Conservation (phyloP, 257 asterid genomes). For the Marsdenia floribunda region DNA sequence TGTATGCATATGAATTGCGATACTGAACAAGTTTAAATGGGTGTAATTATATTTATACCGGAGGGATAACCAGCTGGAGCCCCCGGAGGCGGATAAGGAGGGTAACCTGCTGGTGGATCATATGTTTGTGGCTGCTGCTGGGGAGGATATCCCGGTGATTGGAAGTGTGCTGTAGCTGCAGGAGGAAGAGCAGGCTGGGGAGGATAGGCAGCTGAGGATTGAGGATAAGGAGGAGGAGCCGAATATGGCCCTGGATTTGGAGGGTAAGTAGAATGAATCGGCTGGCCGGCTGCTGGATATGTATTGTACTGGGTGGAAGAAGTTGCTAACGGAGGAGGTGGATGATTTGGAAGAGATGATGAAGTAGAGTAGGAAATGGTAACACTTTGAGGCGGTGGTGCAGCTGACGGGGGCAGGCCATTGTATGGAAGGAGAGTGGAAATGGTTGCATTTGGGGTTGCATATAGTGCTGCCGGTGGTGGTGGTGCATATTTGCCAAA, state of each 20-base stretch:
- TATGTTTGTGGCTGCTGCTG: not conserved
- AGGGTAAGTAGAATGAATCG: conserved; percentile 1
- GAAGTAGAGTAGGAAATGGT: conserved; percentile 2
- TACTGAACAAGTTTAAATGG: not conserved
- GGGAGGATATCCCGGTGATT: not conserved
- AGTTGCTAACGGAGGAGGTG: not conserved
- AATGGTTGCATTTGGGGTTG: conserved; percentile 26
- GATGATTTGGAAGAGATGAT: conserved; percentile 7
- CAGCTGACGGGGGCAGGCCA: conserved; percentile 16
- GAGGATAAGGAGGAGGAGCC: not conserved
- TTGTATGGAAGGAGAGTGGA: conserved; percentile 27
- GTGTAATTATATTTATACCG: conserved; percentile 15
- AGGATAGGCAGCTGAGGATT: conserved; percentile 4
- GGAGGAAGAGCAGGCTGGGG: conserved; percentile 9
- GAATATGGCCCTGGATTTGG: conserved; percentile 1
- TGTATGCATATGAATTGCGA: not conserved
- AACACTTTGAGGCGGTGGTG: conserved; percentile 1
- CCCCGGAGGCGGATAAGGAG: conserved; percentile 18
- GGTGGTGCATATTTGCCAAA: not conserved
- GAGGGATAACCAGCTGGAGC: conserved; percentile 25
- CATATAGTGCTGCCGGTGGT: conserved; percentile 11
- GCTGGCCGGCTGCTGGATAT: not conserved
- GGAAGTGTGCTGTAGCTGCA: not conserved
- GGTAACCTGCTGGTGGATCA: conserved; percentile 23
- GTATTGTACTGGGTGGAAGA: not conserved